Conservation (phyloP, 257 asterid genomes). For the Gentiana macrophylla region DNA sequence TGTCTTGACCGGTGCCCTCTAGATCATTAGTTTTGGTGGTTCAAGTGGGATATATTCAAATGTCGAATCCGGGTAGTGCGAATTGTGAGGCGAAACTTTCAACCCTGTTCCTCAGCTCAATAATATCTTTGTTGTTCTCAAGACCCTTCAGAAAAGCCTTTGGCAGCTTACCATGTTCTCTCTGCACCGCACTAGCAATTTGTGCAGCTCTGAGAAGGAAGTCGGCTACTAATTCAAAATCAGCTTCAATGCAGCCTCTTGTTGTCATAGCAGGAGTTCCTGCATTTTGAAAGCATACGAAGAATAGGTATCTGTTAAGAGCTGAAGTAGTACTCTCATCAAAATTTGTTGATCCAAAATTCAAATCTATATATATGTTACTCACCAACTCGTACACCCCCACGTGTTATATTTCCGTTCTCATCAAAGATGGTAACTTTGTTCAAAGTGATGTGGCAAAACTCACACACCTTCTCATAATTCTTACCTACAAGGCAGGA, state of each 20-base stretch:
- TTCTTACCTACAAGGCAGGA: constrained; percentile 44
- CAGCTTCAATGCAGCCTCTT: constrained; percentile 79
- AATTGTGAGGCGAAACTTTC: constrained; percentile 78
- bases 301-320: not conserved
- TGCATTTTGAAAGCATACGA: constrained; percentile 8
- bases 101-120: constrained; percentile 62
- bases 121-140: constrained; percentile 66
- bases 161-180: constrained; percentile 62
- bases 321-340: not conserved
- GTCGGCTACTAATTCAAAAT: constrained; percentile 66
- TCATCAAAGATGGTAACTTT: constrained; percentile 69
- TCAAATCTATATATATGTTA: constrained; percentile 3
- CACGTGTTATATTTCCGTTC: constrained; percentile 60
- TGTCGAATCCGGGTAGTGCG: constrained; percentile 86
- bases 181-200: constrained; percentile 48
- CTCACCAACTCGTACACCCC: constrained; percentile 90
- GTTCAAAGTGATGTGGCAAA: constrained; percentile 68
- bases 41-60: constrained; percentile 7
- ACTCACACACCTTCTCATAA: constrained; percentile 76
- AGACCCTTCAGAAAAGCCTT: constrained; percentile 62
- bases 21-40: not conserved
- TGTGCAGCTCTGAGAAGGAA: constrained; percentile 65
- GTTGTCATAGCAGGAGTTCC: constrained; percentile 94
- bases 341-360: not conserved
- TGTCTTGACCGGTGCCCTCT: not conserved